Percentiles rank a stretch among this genome's conserved stretches.
Conservation (phyloP, 345 rosid species). For the Populus ilicifolia region DNA sequence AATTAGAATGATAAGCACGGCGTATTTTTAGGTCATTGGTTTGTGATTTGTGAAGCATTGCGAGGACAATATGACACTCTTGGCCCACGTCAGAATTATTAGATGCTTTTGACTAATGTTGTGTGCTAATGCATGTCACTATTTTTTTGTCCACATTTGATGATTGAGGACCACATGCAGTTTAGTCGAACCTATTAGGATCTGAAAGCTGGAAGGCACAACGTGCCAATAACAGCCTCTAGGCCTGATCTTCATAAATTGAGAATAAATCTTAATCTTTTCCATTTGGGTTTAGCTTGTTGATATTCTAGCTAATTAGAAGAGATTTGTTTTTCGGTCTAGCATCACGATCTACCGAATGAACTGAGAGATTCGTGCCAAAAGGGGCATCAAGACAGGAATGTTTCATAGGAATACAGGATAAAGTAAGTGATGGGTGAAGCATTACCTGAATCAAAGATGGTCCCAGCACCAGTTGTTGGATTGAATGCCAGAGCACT, state of each 20-base stretch:
- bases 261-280: neutral
- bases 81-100: slow-evolving; percentile 5
- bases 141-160: neutral
- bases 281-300: neutral
- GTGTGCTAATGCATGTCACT: neutral
- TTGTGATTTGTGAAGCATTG: neutral
- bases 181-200: neutral
- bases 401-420: neutral
- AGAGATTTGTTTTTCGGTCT: neutral
- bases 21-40: neutral
- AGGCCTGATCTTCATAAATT: neutral
- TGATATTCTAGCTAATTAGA: neutral
- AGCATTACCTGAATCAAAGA: slow-evolving; percentile 77
- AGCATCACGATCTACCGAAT: neutral
- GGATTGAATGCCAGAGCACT: slow-evolving; percentile 67
- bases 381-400: neutral
- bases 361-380: neutral
- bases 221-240: neutral
- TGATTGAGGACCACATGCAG: neutral
- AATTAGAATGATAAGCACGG: neutral
- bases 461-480: slow-evolving; percentile 78
- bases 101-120: neutral
- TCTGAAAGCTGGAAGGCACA: neutral
- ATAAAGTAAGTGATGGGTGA: neutral
- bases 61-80: neutral